Conservation (phyloP, 2,329 filamentous ascomycete species). For the Clathrospora elynae region DNA sequence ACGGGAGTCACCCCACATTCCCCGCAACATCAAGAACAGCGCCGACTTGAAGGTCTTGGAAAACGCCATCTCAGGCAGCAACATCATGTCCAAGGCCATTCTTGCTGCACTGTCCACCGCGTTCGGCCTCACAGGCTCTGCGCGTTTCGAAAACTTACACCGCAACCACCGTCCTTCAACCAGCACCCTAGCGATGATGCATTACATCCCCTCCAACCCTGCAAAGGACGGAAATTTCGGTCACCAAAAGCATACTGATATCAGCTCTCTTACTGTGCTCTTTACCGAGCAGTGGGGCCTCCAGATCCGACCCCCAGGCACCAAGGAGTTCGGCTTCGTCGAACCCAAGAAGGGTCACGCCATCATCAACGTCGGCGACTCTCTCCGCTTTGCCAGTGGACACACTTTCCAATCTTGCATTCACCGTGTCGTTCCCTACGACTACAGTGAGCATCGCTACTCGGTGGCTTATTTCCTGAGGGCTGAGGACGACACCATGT, state of each 20-base stretch:
- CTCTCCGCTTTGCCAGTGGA: conserved; percentile 60
- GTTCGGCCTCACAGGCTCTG: conserved; percentile 30
- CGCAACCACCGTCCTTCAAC: conserved; percentile 41
- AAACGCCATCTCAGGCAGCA: conserved; percentile 37
- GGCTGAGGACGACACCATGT: conserved; percentile 62
- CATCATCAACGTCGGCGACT: conserved; percentile 65
- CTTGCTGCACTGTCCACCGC: conserved; percentile 53
- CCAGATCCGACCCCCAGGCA: conserved; percentile 61
- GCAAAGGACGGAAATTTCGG: conserved; percentile 32
- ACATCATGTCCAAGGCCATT: conserved; percentile 48
- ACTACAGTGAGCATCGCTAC: conserved; percentile 61
- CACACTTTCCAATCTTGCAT: conserved; percentile 63
- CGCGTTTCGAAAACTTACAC: conserved; percentile 40
- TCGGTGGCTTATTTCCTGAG: conserved; percentile 65
- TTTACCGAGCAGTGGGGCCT: conserved; percentile 64
- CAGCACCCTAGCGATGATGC: conserved; percentile 42
- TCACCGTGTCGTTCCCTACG: conserved; percentile 61
- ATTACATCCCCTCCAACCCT: conserved; percentile 36
- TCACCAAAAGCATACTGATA: conserved; percentile 44
- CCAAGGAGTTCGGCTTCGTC: conserved; percentile 49
- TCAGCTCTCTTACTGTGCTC: conserved; percentile 38
- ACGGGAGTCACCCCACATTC: conserved; percentile 29
- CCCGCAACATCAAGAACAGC: conserved; percentile 37
- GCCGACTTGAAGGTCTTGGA: conserved; percentile 33
- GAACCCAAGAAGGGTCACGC: conserved; percentile 58